Evolutionary conservation across 352 stramenopile genomes (phyloP).

Genomic region (Phytophthora constricta): DNA sequence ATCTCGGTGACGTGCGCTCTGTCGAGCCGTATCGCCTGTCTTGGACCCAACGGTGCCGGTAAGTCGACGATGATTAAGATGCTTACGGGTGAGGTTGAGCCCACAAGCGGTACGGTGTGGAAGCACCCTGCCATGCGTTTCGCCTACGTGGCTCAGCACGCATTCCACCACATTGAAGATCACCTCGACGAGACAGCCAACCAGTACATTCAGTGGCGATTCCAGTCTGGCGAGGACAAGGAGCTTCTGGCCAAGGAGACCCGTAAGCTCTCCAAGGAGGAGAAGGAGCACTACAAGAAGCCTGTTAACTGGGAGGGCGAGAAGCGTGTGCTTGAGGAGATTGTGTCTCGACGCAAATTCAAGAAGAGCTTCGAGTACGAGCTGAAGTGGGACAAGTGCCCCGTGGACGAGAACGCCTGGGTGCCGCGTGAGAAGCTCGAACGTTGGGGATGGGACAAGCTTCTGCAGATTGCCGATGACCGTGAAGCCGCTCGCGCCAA

Average conservation of each 20-base stretch:
- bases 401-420: constrained; percentile 96
- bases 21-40: constrained; percentile 78
- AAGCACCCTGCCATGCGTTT: constrained; percentile 92
- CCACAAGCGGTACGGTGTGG: constrained; percentile 74
- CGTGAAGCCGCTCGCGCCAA: constrained; percentile 93
- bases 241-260: constrained; percentile 93
- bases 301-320: constrained; percentile 94
- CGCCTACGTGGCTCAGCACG: constrained; percentile 97
- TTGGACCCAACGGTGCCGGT: constrained; percentile 93
- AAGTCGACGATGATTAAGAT: constrained; percentile 98
- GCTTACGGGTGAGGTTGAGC: constrained; percentile 85
- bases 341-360: constrained; percentile 93
- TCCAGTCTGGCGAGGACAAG: constrained; percentile 92
- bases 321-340: constrained; percentile 92
- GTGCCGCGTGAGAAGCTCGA: constrained; percentile 94
- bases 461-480: constrained; percentile 96
- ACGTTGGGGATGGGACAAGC: constrained; percentile 97
- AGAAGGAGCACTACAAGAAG: constrained; percentile 95
- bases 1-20: constrained; percentile 83
- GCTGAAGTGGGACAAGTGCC: constrained; percentile 96
- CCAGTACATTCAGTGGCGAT: constrained; percentile 98
- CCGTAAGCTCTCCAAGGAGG: constrained; percentile 90
- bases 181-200: constrained; percentile 96
- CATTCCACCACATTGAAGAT: constrained; percentile 98
- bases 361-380: constrained; percentile 97